A percentile compares a stretch with the other conserved stretches of the same genome.
Conservation (phyloP, 495 filamentous ascomycete species). For the Neurospora sp. region DNA sequence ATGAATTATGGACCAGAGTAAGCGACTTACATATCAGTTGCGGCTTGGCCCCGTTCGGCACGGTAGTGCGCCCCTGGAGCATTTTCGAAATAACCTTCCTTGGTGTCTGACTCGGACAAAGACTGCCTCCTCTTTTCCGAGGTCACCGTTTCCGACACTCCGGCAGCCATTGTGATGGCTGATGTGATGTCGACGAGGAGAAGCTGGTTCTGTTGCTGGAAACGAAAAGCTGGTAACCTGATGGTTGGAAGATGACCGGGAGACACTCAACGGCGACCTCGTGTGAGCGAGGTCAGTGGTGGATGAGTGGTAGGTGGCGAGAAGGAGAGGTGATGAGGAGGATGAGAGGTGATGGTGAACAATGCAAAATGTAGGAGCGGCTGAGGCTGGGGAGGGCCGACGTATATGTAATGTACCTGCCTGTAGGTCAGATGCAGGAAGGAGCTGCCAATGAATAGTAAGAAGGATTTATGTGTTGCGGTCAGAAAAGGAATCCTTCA, state of each 20-base stretch:
- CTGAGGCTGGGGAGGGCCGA: not conserved
- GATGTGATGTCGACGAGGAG: not conserved
- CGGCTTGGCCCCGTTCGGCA: constrained; percentile 48
- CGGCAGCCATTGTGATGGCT: not conserved
- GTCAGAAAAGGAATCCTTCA: not conserved
- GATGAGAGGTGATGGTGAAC: not conserved
- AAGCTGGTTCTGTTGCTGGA: not conserved
- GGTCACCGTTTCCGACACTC: not conserved
- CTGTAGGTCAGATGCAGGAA: not conserved
- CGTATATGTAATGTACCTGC: not conserved
- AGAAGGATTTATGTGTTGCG: not conserved
- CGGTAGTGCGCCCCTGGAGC: constrained; percentile 24
- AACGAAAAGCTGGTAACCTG: not conserved
- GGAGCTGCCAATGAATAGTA: not conserved
- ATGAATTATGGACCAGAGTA: not conserved
- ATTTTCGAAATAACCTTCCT: not conserved
- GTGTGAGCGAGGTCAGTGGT: not conserved
- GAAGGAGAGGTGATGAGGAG: not conserved
- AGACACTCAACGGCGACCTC: not conserved
- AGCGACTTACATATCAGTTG: constrained; percentile 47
- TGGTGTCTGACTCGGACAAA: not conserved
- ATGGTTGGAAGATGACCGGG: not conserved
- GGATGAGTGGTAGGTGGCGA: not conserved
- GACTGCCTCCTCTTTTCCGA: not conserved
- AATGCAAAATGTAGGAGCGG: not conserved